These are phyloP conservation scores for Dioscorea cayenensis DNA, from an alignment of 116 monocot genomes.

Conservation along the genomic window DNA sequence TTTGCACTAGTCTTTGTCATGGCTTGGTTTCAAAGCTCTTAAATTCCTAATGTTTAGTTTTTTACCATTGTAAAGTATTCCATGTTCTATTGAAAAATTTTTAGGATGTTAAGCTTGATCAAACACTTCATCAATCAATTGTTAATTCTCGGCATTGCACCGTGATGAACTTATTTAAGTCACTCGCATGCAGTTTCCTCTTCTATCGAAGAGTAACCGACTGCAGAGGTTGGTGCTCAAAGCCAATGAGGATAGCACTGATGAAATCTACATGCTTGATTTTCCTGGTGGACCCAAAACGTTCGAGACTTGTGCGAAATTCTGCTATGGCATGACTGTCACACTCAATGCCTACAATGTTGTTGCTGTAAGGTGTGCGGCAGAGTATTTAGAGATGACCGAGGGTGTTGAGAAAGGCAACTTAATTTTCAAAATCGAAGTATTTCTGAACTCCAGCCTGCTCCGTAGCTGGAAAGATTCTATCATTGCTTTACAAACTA, in stretches of 20 bases:
- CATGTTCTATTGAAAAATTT: too few relatives aligned
- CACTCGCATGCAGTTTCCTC: constrained; percentile 66
- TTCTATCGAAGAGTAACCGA: constrained; percentile 74
- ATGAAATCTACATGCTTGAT: constrained; percentile 46
- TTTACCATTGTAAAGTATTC: too few relatives aligned
- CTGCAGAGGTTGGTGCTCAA: constrained; percentile 50
- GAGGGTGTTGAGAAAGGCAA: constrained; percentile 89
- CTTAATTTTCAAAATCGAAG: constrained; percentile 80
- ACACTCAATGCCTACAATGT: constrained; percentile 85
- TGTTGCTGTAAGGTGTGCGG: constrained; percentile 69
- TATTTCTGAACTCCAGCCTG: constrained; percentile 70
- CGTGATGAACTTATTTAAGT: too few relatives aligned
- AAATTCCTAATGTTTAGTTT: too few relatives aligned
- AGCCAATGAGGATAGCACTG: constrained; percentile 37
- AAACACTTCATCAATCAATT: too few relatives aligned
- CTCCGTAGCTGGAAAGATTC: constrained; percentile 91
- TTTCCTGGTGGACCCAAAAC: constrained; percentile 71
- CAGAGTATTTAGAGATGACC: constrained; percentile 79
- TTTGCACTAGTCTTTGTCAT: too few relatives aligned
- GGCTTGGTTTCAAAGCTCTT: too few relatives aligned
- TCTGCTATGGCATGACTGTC: constrained; percentile 88
- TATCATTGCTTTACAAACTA: constrained; percentile 67
- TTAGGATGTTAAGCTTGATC: too few relatives aligned
- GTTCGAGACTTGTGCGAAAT: constrained; percentile 87
- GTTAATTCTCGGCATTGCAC: neutral